Base-by-base conservation (phyloP, 2,329 filamentous ascomycete genomes). In the Cladophialophora yegresii region DNA sequence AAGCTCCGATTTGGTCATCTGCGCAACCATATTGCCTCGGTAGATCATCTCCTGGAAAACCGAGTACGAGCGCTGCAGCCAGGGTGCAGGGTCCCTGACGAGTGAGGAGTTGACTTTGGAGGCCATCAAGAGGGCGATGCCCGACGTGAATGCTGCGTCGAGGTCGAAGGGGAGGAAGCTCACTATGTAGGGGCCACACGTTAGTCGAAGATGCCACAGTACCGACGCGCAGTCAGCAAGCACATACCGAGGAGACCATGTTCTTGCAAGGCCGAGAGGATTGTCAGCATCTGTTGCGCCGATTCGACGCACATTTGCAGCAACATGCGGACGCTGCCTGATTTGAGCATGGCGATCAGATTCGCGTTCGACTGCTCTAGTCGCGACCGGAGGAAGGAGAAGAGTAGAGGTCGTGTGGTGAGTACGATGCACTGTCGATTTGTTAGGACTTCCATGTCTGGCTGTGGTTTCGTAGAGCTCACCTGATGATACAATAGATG, bases 81-180 rank as follows among this genome's bases (percentile, higher is more conserved):
- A 83, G 0, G 68, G 60, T 0, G 69, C 66, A 1, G 74, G 74
- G 50, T 75, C 73, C 28, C 79, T 77, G 6, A 78, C 67, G 0
- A 78, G 70, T 6, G 69, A 67, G 0, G 72, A 65, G 50, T 80
- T 77, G 12, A 81, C 71, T 54, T 74, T 23, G 69, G 79, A 69
- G 0, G 73, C 77, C 1, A 82, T 68, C 0, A 81, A 68, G 0
- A 82, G 72, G 10, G 78, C 75, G n/a, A 81, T 73, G 1, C 76
- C 78, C 0, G 81, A 80, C 0, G 79, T 75, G 13, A 80, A 82
- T 0, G 80, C 71, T 0, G 79, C 73, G 49, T 83, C 80, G 0
- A 82, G 74, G 62, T 83, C 80, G 57, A 81, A 82, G 0, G 80
- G 79, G 0, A 83, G 75, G 63, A 83, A 83, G 0, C 77, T 79